phyloP scores from a whole-genome alignment of 2,329 filamentous ascomycete genomes.

The Ceratocystis ficicola region DNA sequence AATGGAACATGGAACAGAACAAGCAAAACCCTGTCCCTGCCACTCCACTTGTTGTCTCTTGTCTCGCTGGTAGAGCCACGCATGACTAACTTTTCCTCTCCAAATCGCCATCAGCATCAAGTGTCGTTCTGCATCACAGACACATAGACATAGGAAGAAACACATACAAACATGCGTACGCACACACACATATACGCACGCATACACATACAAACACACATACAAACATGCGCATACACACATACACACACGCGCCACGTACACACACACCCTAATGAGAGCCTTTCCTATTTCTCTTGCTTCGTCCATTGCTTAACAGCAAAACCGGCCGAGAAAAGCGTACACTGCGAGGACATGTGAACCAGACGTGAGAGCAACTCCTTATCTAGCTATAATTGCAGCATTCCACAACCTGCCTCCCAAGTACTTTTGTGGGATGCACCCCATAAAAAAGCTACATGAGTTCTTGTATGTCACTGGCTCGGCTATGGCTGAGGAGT shows the following conservation, averaged over 20 bases:
- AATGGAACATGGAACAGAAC: neutral
- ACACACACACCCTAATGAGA: neutral
- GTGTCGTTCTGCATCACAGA: neutral
- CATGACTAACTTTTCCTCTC: neutral
- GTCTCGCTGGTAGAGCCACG: neutral
- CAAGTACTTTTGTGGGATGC: no score
- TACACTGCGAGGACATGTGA: no score
- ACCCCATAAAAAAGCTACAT: no score
- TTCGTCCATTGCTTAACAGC: neutral
- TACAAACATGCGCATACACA: neutral
- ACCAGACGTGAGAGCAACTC: no score
- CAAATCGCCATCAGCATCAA: neutral
- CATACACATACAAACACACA: neutral
- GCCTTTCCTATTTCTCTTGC: neutral
- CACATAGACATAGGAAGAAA: no score
- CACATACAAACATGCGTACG: neutral
- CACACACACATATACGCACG: neutral
- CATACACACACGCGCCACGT: neutral
- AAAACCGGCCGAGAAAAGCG: no score
- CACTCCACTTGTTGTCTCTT: constrained; percentile 2
- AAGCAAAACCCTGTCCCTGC: neutral
- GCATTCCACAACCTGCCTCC: no score
- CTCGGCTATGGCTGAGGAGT: no score
- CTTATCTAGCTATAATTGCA: no score
- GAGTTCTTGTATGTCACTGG: no score